Conservation (phyloP, 768 basidiomycete species). For the Pisolithus tinctorius region DNA sequence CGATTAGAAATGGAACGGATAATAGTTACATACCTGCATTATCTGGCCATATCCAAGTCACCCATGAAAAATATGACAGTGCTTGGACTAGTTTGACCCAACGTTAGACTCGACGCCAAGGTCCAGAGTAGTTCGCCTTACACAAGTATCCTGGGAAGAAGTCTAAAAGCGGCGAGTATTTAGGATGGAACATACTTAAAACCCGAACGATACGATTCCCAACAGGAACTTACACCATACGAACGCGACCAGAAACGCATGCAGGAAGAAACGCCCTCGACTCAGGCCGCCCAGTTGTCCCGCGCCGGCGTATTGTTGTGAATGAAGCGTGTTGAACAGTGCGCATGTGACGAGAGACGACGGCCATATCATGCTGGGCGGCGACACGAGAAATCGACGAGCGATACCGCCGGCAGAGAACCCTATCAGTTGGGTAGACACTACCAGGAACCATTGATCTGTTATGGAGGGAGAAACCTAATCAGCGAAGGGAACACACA, state of each 20-base stretch:
- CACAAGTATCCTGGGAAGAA: constrained; percentile 42
- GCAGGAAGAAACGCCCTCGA: constrained; percentile 73
- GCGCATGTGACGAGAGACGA: constrained; percentile 68
- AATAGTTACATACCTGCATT: constrained; percentile 34
- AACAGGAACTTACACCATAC: constrained; percentile 46
- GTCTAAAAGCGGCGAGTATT: constrained; percentile 15
- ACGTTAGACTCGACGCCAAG: constrained; percentile 6
- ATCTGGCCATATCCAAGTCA: constrained; percentile 47
- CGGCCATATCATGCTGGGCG: constrained; percentile 64
- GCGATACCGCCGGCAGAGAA: constrained; percentile 77
- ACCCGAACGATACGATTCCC: background rate
- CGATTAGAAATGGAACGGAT: constrained; percentile 14
- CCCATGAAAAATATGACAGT: constrained; percentile 54
- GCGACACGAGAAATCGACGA: constrained; percentile 68
- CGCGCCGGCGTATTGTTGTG: constrained; percentile 56
- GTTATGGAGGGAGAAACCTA: constrained; percentile 13
- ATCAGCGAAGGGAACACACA: constrained; percentile 1
- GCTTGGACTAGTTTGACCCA: constrained; percentile 33
- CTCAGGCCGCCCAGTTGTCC: constrained; percentile 58
- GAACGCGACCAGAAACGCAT: constrained; percentile 49
- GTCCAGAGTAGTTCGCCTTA: constrained; percentile 12
- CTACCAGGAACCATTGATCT: constrained; percentile 78
- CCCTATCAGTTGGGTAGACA: constrained; percentile 72
- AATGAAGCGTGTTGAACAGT: constrained; percentile 72
- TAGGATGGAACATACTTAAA: background rate